Conservation (phyloP, 192 early-diverging fungal species). For the Umbelopsis sp. region DNA sequence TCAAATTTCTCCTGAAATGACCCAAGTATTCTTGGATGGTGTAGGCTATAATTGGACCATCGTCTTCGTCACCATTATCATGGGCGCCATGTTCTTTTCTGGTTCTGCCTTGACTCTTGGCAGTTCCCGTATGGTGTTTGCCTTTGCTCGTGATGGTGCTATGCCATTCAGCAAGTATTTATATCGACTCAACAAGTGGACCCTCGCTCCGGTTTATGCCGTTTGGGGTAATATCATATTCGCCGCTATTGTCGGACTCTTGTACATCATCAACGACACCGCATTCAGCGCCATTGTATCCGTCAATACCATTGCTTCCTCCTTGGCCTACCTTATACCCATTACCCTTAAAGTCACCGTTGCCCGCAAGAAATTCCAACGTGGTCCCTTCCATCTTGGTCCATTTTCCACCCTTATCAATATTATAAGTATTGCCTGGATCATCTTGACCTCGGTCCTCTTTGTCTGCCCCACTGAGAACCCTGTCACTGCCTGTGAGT, state of each 20-base stretch:
- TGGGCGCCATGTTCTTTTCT: conserved; percentile 57
- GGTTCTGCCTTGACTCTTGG: conserved; percentile 52
- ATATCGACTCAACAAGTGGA: conserved; percentile 39
- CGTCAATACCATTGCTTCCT: conserved; percentile 57
- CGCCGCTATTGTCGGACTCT: conserved; percentile 33
- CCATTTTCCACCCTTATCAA: conserved; percentile 45
- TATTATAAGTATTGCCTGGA: conserved; percentile 45
- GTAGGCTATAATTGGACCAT: conserved; percentile 50
- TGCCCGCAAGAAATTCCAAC: conserved; percentile 46
- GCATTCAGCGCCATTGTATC: conserved; percentile 61
- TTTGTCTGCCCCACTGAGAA: conserved; percentile 50
- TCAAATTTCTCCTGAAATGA: conserved; percentile 40
- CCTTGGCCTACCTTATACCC: conserved; percentile 55
- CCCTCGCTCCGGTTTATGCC: conserved; percentile 47
- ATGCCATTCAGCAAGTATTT: conserved; percentile 46
- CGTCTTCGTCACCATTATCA: conserved; percentile 50
- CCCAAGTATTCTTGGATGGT: conserved; percentile 53
- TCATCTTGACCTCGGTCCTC: conserved; percentile 42
- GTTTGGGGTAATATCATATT: conserved; percentile 56
- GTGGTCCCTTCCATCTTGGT: conserved; percentile 53
- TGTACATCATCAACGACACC: conserved; percentile 49
- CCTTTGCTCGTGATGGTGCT: conserved; percentile 60
- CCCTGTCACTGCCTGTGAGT: conserved; percentile 40
- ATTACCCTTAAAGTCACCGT: conserved; percentile 49
- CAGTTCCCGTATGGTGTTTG: conserved; percentile 59